Percentiles rank a stretch among this genome's conserved stretches.
Evolutionary conservation across 257 asterid species (phyloP).

Genomic region (Cruciata laevipes): DNA sequence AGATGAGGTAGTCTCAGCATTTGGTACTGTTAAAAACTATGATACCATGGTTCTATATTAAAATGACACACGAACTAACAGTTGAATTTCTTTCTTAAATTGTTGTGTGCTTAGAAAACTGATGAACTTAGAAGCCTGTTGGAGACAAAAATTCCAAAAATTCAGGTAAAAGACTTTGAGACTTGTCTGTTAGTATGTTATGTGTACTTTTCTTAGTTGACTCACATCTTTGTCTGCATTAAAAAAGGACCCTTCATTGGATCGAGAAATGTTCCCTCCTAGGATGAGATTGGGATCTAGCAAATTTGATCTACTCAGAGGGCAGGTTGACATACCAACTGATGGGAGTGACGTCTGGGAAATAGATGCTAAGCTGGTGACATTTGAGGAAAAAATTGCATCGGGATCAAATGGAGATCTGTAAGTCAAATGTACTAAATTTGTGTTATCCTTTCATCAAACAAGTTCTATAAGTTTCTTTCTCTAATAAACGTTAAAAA

Average conservation of each 20-base stretch:
- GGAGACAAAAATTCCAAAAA: slow-evolving; percentile 50
- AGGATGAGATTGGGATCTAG: slow-evolving; percentile 23
- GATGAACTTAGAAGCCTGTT: slow-evolving; percentile 47
- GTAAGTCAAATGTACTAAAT: slow-evolving; percentile 37
- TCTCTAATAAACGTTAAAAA: not conserved
- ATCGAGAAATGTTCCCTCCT: slow-evolving; percentile 27
- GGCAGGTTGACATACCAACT: slow-evolving; percentile 40
- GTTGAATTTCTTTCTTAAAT: slow-evolving; percentile 20
- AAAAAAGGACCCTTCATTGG: slow-evolving; percentile 36
- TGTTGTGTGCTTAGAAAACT: slow-evolving; percentile 39
- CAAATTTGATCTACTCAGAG: slow-evolving; percentile 21
- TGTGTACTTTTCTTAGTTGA: not conserved
- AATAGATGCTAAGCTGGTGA: slow-evolving; percentile 55
- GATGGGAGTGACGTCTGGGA: slow-evolving; percentile 77
- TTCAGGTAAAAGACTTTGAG: slow-evolving; percentile 46
- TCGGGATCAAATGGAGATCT: slow-evolving; percentile 63
- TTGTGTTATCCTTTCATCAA: not conserved
- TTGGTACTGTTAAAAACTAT: not conserved
- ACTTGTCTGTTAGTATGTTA: slow-evolving; percentile 1
- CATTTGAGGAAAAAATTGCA: slow-evolving; percentile 53
- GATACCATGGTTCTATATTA: not conserved
- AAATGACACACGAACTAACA: not conserved
- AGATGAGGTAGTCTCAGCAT: slow-evolving; percentile 43
- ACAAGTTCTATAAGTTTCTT: not conserved
- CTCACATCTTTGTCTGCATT: slow-evolving; percentile 10